phyloP scores from a whole-genome alignment of 805 yeast genomes.

The Hanseniaspora guilliermondii region DNA sequence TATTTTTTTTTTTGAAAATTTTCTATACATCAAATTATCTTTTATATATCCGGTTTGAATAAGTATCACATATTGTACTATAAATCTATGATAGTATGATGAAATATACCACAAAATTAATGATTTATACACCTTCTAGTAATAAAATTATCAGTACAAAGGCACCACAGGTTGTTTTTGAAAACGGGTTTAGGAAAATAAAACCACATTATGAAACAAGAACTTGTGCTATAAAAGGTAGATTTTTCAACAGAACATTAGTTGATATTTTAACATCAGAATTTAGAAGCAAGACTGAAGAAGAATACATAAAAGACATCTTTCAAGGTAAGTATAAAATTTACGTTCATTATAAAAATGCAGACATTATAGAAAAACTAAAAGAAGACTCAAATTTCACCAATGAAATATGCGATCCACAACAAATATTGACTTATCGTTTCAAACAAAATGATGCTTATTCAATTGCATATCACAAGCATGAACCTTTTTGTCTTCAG shows the following conservation, averaged over 20 bases:
- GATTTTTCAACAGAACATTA: conserved; percentile 33
- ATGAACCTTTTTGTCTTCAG: conserved; percentile 70
- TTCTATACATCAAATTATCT: no score
- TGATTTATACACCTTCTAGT: conserved; percentile 1
- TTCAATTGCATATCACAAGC: conserved; percentile 45
- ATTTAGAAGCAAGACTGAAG: conserved; percentile 24
- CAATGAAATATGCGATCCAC: conserved; percentile 16
- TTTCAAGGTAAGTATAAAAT: conserved; percentile 18
- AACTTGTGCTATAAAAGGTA: conserved; percentile 31
- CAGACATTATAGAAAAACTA: not conserved
- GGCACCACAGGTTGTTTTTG: conserved; percentile 6
- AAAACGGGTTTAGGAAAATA: conserved; percentile 31
- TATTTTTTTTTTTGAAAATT: no score
- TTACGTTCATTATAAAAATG: conserved; percentile 14
- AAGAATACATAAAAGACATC: conserved; percentile 20
- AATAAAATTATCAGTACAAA: conserved; percentile 4
- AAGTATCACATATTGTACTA: not conserved
- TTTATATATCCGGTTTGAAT: not conserved
- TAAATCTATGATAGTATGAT: no score
- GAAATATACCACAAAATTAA: not conserved
- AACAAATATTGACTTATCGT: conserved; percentile 1
- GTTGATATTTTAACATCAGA: conserved; percentile 32
- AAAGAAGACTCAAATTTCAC: conserved; percentile 6
- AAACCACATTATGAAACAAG: conserved; percentile 32
- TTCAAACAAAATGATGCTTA: conserved; percentile 22